Percentiles rank a stretch among this genome's conserved stretches.
Conservation (phyloP, 1,284 basidiomycete species). For the Leccinum colubrinum region DNA sequence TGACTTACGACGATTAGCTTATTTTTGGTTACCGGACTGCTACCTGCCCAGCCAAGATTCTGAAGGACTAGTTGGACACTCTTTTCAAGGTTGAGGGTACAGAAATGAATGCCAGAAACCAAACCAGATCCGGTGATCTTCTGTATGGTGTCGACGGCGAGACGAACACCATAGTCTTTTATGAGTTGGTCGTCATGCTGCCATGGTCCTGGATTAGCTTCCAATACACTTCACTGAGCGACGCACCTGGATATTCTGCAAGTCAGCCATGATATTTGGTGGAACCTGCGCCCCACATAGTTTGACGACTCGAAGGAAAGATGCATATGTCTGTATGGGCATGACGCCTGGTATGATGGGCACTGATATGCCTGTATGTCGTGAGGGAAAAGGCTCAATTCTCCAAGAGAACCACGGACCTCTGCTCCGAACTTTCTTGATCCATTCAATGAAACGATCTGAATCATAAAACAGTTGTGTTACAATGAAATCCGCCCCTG, state of each 20-base stretch:
- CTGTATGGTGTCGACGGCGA: conserved; percentile 77
- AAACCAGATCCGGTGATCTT: conserved; percentile 49
- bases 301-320: conserved; percentile 90
- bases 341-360: conserved; percentile 96
- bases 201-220: conserved; percentile 17
- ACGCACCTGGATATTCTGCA: conserved; percentile 80
- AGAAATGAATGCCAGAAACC: conserved; percentile 89
- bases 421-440: conserved; percentile 64
- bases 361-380: conserved; percentile 71
- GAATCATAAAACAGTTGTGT: conserved; percentile 98
- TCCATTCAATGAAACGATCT: conserved; percentile 81
- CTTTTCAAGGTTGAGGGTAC: conserved; percentile 97
- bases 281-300: conserved; percentile 87
- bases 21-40: conserved; percentile 46
- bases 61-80: conserved; percentile 91
- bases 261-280: conserved; percentile 58
- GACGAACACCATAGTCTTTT: conserved; percentile 83
- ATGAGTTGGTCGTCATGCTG: conserved; percentile 90
- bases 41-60: conserved; percentile 65
- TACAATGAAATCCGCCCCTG: conserved; percentile 94
- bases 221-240: conserved; percentile 10
- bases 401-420: conserved; percentile 45
- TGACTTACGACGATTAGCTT: conserved; percentile 65
- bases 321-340: conserved; percentile 96
- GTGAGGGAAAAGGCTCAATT: conserved; percentile 9